phyloP scores from a whole-genome alignment of 169 alveolate genomes.

The Cryptosporidium viatorum region DNA sequence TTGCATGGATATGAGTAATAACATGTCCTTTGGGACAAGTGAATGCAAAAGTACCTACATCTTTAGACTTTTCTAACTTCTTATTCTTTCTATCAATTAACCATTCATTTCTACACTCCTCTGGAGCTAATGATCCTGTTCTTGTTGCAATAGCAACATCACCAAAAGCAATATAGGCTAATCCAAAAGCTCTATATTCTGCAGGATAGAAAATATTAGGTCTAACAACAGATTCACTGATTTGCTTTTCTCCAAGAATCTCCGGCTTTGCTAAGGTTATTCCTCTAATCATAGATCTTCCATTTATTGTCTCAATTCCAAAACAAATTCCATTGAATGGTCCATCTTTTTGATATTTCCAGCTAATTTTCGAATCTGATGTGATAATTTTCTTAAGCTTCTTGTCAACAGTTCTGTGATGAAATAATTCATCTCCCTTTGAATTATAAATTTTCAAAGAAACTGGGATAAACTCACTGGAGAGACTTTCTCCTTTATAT shows the following conservation, averaged over 20 bases:
- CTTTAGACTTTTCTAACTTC: slow-evolving; percentile 10
- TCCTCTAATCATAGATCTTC: slow-evolving; percentile 8
- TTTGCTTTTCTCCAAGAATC: background rate
- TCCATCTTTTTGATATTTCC: slow-evolving; percentile 27
- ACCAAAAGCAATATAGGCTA: slow-evolving; percentile 56
- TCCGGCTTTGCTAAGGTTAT: slow-evolving; percentile 39
- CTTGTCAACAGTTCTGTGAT: slow-evolving; percentile 43
- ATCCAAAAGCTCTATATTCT: slow-evolving; percentile 50
- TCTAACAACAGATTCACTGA: slow-evolving; percentile 32
- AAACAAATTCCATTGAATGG: slow-evolving; percentile 65
- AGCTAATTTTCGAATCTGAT: slow-evolving; percentile 13
- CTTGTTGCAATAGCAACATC: slow-evolving; percentile 54
- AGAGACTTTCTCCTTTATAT: slow-evolving; percentile 15
- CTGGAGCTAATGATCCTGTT: slow-evolving; percentile 39
- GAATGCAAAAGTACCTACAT: slow-evolving; percentile 26
- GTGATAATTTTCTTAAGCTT: slow-evolving; percentile 25
- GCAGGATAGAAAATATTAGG: slow-evolving; percentile 59
- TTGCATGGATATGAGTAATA: slow-evolving; percentile 44
- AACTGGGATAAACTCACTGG: slow-evolving; percentile 22
- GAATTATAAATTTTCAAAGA: slow-evolving; percentile 12
- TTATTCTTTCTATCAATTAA: slow-evolving; percentile 9
- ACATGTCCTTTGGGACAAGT: slow-evolving; percentile 55
- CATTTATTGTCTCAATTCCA: slow-evolving; percentile 26
- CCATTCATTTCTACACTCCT: slow-evolving; percentile 42
- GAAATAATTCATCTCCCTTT: background rate